phyloP scores from a whole-genome alignment of 192 early-diverging fungal genomes.

The Podila verticillata region DNA sequence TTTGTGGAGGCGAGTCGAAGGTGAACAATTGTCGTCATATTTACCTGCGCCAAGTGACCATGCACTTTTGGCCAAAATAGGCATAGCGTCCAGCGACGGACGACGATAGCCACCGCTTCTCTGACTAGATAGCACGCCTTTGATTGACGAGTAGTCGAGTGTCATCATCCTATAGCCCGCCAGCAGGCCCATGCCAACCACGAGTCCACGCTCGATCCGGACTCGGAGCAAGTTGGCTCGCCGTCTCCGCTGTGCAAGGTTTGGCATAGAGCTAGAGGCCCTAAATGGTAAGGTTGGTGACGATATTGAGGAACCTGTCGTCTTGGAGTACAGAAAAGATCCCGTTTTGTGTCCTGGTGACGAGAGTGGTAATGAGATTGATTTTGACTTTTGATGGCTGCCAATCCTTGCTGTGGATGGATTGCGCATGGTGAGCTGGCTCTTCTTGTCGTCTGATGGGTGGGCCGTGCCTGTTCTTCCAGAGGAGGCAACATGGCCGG shows the following conservation, averaged over 20 bases:
- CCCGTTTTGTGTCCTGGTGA: neutral
- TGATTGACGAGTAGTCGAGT: slow-evolving; percentile 16
- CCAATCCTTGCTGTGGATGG: neutral
- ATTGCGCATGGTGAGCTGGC: neutral
- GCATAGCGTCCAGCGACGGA: slow-evolving; percentile 8
- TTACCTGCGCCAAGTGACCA: slow-evolving; percentile 47
- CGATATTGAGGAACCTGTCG: neutral
- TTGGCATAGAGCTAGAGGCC: neutral
- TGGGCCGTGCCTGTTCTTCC: neutral
- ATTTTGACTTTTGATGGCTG: neutral
- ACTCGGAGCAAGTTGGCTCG: slow-evolving; percentile 37
- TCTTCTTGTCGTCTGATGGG: neutral
- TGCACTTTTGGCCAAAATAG: slow-evolving; percentile 17
- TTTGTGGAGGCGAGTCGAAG: neutral
- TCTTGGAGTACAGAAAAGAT: neutral
- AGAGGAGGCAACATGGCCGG: neutral
- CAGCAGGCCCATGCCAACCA: slow-evolving; percentile 44
- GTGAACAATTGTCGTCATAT: neutral
- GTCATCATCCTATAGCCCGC: slow-evolving; percentile 50
- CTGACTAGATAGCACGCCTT: neutral
- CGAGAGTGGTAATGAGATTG: neutral
- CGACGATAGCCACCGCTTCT: slow-evolving; percentile 2
- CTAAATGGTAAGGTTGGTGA: neutral
- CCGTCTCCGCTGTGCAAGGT: slow-evolving; percentile 21
- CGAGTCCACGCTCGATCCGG: slow-evolving; percentile 44